Conservation (phyloP, 441 rosid genomes). For the Biscutella auriculata region DNA sequence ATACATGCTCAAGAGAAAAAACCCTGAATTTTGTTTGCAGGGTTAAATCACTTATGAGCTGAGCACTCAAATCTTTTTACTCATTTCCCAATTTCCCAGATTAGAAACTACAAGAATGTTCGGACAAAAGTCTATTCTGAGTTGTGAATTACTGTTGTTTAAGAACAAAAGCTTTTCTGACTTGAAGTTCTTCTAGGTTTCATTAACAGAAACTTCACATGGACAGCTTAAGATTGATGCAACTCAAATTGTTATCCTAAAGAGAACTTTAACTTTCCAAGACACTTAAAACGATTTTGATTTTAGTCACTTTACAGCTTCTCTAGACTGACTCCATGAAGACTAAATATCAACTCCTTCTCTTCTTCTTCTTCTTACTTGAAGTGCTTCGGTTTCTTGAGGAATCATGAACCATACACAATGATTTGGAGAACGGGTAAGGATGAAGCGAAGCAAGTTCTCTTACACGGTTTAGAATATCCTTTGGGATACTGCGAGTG, state of each 20-base stretch:
- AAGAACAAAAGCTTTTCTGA: background rate
- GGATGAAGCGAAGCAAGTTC: constrained; percentile 70
- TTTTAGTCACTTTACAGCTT: background rate
- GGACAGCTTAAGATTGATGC: background rate
- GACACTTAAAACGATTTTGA: background rate
- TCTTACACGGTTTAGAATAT: constrained; percentile 39
- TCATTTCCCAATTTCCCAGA: no score
- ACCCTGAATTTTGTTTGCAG: no score
- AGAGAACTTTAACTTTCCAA: background rate
- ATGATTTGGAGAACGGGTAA: constrained; percentile 27
- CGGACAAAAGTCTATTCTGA: no score
- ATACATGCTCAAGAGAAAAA: no score
- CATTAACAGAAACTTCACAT: constrained; percentile 3
- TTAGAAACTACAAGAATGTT: no score
- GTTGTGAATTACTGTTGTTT: no score
- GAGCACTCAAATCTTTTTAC: no score
- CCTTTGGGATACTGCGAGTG: constrained; percentile 38
- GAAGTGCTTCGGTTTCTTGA: constrained; percentile 15
- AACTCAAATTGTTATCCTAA: background rate
- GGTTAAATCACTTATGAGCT: no score
- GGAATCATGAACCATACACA: constrained; percentile 1
- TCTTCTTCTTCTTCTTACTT: constrained; percentile 14
- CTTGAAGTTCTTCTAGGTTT: background rate
- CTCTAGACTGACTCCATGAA: background rate
- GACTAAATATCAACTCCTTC: background rate